phyloP scores from a whole-genome alignment of 345 rosid species.

The Bruguiera gymnorhiza region DNA sequence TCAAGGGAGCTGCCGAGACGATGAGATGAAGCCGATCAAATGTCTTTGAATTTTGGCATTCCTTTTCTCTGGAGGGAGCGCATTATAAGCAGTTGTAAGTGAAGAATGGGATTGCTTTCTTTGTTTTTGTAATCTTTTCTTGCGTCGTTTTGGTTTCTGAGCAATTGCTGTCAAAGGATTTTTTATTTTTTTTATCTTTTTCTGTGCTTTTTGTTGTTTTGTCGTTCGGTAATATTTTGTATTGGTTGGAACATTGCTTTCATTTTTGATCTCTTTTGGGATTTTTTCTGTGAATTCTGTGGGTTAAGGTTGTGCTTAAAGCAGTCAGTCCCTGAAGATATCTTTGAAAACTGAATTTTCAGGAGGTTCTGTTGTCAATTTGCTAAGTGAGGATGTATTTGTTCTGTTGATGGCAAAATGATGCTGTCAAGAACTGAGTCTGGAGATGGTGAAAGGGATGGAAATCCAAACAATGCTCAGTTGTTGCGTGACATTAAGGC shows the following conservation, averaged over 20 bases:
- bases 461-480: slow-evolving; percentile 41
- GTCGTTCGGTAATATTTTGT: background rate
- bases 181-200: background rate
- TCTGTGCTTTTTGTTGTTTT: background rate
- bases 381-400: background rate
- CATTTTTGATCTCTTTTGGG: background rate
- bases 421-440: slow-evolving; percentile 38
- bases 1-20: background rate
- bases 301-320: slow-evolving; percentile 3
- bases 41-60: too few species aligned
- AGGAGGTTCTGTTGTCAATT: slow-evolving; percentile 16
- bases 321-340: slow-evolving; percentile 3
- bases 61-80: background rate
- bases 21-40: background rate
- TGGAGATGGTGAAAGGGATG: slow-evolving; percentile 21
- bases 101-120: background rate
- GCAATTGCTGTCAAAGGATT: background rate
- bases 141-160: background rate
- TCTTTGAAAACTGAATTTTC: slow-evolving; percentile 12
- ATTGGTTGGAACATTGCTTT: slow-evolving; percentile 1
- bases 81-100: slow-evolving; percentile 3
- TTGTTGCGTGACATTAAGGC: slow-evolving; percentile 78
- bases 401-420: slow-evolving; percentile 26
- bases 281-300: background rate
- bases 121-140: background rate